phyloP scores from a whole-genome alignment of 2,329 filamentous ascomycete species.

The Phoma sp. region DNA sequence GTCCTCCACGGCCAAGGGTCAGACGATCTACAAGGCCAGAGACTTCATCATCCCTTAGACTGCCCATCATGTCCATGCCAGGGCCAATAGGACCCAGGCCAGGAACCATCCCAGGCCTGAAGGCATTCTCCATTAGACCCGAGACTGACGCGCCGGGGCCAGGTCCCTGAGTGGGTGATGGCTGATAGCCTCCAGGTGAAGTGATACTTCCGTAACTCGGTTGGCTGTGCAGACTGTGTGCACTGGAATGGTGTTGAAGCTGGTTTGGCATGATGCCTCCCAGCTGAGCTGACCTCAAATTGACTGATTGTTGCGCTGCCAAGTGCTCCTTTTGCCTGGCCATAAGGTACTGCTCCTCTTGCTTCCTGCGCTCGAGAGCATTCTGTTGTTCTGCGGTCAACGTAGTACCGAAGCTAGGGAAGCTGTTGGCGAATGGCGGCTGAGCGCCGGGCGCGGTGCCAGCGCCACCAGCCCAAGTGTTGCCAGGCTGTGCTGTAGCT shows the following conservation, averaged over 20 bases:
- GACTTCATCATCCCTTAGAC: constrained; percentile 73
- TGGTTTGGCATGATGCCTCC: constrained; percentile 61
- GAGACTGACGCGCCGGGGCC: constrained; percentile 56
- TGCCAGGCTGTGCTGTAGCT: constrained; percentile 59
- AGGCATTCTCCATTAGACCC: constrained; percentile 73
- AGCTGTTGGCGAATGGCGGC: constrained; percentile 89
- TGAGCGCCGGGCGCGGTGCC: constrained; percentile 56
- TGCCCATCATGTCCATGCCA: constrained; percentile 52
- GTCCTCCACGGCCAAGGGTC: constrained; percentile 60
- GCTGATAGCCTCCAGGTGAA: constrained; percentile 77
- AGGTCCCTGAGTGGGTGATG: constrained; percentile 62
- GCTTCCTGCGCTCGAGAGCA: constrained; percentile 92
- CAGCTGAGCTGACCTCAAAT: constrained; percentile 72
- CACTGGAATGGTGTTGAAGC: constrained; percentile 92
- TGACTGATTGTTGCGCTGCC: constrained; percentile 80
- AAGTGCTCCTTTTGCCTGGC: constrained; percentile 94
- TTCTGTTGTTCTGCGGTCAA: constrained; percentile 98
- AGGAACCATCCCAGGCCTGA: constrained; percentile 47
- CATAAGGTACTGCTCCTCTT: constrained; percentile 97
- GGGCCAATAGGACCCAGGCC: constrained; percentile 55
- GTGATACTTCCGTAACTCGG: constrained; percentile 95
- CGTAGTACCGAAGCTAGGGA: constrained; percentile 95
- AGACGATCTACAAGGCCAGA: constrained; percentile 69
- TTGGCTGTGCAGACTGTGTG: constrained; percentile 94
- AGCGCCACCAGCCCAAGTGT: constrained; percentile 52